Conservation (phyloP, 208 protist species). For the Crithidia bombi region DNA sequence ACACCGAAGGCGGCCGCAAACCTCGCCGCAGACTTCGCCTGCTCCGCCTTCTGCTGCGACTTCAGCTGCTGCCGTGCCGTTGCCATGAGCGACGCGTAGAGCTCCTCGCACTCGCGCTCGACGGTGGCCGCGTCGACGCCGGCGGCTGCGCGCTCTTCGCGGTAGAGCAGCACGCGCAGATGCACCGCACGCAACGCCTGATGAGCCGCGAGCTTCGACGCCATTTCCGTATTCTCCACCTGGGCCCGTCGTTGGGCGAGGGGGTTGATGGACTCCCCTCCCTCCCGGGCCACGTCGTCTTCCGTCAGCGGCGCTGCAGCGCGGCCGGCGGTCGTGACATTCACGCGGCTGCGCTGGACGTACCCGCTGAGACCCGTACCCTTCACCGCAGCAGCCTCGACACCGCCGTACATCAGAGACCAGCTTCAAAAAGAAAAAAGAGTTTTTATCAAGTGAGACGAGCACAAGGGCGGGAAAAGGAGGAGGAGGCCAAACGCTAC, state of each 20-base stretch:
- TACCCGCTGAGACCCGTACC: conserved; percentile 87
- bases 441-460: neutral
- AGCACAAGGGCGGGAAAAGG: neutral
- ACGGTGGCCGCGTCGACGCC: conserved; percentile 55
- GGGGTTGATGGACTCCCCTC: conserved; percentile 64
- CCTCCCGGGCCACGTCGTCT: conserved; percentile 27
- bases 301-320: conserved; percentile 28
- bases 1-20: conserved; percentile 82
- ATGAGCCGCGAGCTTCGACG: conserved; percentile 57
- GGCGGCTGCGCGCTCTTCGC: conserved; percentile 57
- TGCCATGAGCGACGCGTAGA: conserved; percentile 50
- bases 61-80: conserved; percentile 40
- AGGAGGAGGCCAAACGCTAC: neutral
- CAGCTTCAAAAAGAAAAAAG: neutral
- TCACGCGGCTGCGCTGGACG: conserved; percentile 75
- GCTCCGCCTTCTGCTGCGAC: conserved; percentile 35
- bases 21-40: conserved; percentile 68
- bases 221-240: conserved; percentile 74
- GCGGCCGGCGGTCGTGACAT: conserved; percentile 30
- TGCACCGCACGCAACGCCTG: conserved; percentile 56
- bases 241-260: conserved; percentile 65
- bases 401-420: conserved; percentile 91
- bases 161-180: conserved; percentile 69
- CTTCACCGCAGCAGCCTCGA: conserved; percentile 68
- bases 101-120: conserved; percentile 66